Evolutionary conservation across 805 yeast genomes (phyloP).

Genomic region (Zygosaccharomyces lentus): DNA sequence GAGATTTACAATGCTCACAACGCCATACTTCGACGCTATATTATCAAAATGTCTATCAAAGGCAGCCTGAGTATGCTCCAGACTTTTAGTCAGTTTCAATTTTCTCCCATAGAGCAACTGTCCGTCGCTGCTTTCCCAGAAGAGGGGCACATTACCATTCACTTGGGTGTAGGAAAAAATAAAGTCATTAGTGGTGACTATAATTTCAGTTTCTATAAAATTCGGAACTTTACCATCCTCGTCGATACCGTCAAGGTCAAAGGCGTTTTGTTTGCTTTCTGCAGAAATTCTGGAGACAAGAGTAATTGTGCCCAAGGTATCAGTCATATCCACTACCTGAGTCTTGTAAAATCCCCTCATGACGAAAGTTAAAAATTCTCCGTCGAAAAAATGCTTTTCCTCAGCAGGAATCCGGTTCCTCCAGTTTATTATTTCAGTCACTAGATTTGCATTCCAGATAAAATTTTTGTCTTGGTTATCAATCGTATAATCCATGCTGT

Average conservation of each 20-base stretch:
- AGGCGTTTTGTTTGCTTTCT: slow-evolving; percentile 82
- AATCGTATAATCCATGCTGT: slow-evolving; percentile 36
- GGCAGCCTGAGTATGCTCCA: slow-evolving; percentile 81
- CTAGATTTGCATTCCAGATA: slow-evolving; percentile 88
- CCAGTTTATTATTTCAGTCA: slow-evolving; percentile 70
- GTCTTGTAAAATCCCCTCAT: slow-evolving; percentile 93
- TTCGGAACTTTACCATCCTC: slow-evolving; percentile 91
- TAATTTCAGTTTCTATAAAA: slow-evolving; percentile 84
- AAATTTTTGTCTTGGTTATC: slow-evolving; percentile 65
- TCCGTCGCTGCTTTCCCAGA: slow-evolving; percentile 81
- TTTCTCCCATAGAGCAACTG: slow-evolving; percentile 73
- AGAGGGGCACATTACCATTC: slow-evolving; percentile 88
- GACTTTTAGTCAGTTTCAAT: slow-evolving; percentile 69
- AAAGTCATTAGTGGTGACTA: slow-evolving; percentile 48
- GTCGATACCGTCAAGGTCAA: slow-evolving; percentile 82
- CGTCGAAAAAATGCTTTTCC: slow-evolving; percentile 59
- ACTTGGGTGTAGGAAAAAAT: slow-evolving; percentile 76
- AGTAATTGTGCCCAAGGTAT: slow-evolving; percentile 46
- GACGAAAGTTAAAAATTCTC: slow-evolving; percentile 72
- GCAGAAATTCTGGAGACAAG: slow-evolving; percentile 86
- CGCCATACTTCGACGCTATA: slow-evolving; percentile 71
- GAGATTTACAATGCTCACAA: slow-evolving; percentile 75
- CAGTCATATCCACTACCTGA: slow-evolving; percentile 19
- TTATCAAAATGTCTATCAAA: slow-evolving; percentile 77
- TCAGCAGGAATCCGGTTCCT: slow-evolving; percentile 59